Conservation (phyloP, 495 filamentous ascomycete species). For the Tuber aestivum region DNA sequence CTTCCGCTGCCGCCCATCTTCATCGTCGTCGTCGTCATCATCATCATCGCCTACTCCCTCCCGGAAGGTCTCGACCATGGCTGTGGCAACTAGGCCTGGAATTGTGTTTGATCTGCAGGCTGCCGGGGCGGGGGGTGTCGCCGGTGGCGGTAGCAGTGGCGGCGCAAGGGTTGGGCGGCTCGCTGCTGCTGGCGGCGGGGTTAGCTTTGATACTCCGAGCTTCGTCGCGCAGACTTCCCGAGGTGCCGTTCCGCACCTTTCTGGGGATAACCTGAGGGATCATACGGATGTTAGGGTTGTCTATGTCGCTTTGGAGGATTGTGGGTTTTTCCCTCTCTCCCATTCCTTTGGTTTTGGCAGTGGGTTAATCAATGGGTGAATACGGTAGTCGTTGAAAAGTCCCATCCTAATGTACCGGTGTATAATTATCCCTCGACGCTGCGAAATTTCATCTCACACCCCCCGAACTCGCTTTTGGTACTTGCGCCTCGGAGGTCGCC, state of each 20-base stretch:
- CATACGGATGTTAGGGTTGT: constrained; percentile 60
- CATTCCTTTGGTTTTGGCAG: constrained; percentile 20
- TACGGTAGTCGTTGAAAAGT: constrained; percentile 68
- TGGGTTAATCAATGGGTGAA: constrained; percentile 42
- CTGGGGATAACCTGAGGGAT: constrained; percentile 70
- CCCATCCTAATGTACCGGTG: constrained; percentile 50
- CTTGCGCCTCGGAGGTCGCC: constrained; percentile 73
- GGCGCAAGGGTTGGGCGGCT: background rate
- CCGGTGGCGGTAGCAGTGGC: background rate
- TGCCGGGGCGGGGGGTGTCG: background rate
- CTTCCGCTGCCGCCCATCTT: background rate
- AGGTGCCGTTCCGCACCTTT: constrained; percentile 76
- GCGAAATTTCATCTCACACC: constrained; percentile 64
- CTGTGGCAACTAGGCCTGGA: background rate
- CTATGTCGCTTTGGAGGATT: constrained; percentile 87
- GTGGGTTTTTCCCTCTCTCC: constrained; percentile 51
- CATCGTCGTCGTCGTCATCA: background rate
- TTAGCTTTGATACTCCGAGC: constrained; percentile 58
- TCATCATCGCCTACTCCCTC: background rate
- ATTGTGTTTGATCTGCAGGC: background rate
- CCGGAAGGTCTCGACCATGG: background rate
- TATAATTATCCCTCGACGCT: constrained; percentile 54
- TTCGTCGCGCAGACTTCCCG: constrained; percentile 74
- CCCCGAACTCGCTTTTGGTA: constrained; percentile 55
- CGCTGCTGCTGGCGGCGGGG: background rate